Evolutionary conservation across 331 rosid species (phyloP).

Genomic region (Prunus yedoensis): DNA sequence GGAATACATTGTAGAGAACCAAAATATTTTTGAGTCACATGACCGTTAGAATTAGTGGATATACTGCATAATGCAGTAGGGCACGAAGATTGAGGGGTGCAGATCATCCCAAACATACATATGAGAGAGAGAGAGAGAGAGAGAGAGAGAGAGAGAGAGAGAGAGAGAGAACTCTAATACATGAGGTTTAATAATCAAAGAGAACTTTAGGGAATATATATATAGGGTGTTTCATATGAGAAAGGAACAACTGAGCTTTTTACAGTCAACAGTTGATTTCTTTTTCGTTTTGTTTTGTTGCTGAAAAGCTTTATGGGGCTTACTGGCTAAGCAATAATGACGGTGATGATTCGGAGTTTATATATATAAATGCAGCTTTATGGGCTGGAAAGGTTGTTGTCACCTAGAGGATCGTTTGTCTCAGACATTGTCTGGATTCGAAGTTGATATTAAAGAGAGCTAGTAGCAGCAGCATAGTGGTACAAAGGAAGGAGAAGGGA

Average conservation of each 20-base stretch:
- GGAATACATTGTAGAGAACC: neutral
- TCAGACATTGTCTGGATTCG: conserved; percentile 29
- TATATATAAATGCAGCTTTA: conserved; percentile 30
- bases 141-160: neutral
- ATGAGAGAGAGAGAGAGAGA: neutral
- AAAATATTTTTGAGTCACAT: conserved; percentile 11
- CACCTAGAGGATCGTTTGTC: conserved; percentile 27
- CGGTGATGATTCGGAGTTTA: conserved; percentile 39
- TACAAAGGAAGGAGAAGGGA: no score
- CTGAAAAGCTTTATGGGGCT: neutral
- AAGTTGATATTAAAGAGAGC: neutral
- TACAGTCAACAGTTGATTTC: neutral
- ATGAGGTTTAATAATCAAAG: neutral
- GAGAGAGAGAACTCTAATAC: neutral
- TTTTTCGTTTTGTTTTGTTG: neutral
- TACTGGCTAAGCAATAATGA: conserved; percentile 29
- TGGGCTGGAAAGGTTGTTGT: conserved; percentile 23
- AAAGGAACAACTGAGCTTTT: conserved; percentile 18
- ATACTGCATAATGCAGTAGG: conserved; percentile 3
- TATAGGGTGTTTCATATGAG: neutral
- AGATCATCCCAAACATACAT: neutral
- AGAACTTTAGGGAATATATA: neutral
- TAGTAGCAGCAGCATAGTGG: no score
- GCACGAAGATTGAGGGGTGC: neutral
- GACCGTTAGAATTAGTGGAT: conserved; percentile 3